Base-by-base conservation (phyloP, 352 stramenopile genomes). In the Aphanomyces astaci region DNA sequence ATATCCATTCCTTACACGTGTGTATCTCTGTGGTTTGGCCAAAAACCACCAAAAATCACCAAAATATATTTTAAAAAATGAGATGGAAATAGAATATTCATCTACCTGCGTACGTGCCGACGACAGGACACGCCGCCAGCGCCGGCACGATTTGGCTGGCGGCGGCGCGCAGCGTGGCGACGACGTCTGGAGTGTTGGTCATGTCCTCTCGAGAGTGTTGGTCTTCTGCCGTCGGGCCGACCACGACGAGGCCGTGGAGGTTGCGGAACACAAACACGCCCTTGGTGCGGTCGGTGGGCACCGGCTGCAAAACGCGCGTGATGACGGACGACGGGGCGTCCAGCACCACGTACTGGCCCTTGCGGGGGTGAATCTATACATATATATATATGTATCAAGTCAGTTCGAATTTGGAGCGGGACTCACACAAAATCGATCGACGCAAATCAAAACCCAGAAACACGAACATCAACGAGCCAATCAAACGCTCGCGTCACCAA, bases 251-350 rank as follows among this genome's bases (percentile, higher is more conserved):
- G 72, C 82, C 60, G 64, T 88, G 87, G 1, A 90, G 19, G 2
- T 76, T 80, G 25, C 56, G 74, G 70, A 84, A 90, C 0, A 87
- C 77, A 72, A 87, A 88, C 24, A 90, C 79, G 2, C 81, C 81
- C 57, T 88, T 90, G 0, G 78, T 88, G n/a, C 69, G 63, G 54
- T 86, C 71, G n/a, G 77, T 81, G 54, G 80, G 77, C 13, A 88
- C 68, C 28, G 81, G 81, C 71, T 90, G 79, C 31, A 90, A 76
- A 7, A 63, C 71, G 54, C 79, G 75, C 1, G 24, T 30, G 4
- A 72, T 70, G 28, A 48, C 2, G 2, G 9, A 1, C 17, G 10
- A 2, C 7, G 17, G 49, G 22, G 75, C 46, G n/a, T 73, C 62
- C 48, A 78, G 86, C 1, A 89, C 64, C 36, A 76, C 66, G 67